Conservation (phyloP, 1,284 basidiomycete species). For the Dichomitus squalens region DNA sequence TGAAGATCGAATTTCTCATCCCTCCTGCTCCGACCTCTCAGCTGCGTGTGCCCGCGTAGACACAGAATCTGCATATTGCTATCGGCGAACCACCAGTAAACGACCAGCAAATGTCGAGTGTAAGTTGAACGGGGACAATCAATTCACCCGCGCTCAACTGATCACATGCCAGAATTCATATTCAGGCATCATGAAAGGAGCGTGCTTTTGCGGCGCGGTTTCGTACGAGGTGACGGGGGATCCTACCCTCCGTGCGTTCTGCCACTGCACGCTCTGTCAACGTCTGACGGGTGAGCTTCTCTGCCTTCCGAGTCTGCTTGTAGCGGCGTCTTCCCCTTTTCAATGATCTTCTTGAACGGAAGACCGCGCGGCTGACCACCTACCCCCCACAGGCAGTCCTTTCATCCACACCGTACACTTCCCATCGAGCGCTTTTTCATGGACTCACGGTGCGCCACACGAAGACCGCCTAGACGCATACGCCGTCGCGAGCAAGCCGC, state of each 20-base stretch:
- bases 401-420: conserved; percentile 66
- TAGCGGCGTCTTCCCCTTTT: neutral
- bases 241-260: conserved; percentile 59
- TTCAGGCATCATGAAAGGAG: conserved; percentile 21
- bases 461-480: conserved; percentile 45
- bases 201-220: conserved; percentile 56
- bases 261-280: conserved; percentile 68
- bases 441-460: conserved; percentile 47
- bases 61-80: too few relatives aligned
- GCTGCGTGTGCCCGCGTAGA: too few relatives aligned
- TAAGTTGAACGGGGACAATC: too few relatives aligned
- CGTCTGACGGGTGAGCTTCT: conserved; percentile 48
- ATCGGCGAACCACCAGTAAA: too few relatives aligned
- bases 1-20: neutral
- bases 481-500: conserved; percentile 47
- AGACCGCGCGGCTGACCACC: neutral
- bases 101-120: too few relatives aligned
- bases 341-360: too few relatives aligned
- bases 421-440: conserved; percentile 47
- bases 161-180: neutral
- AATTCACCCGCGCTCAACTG: too few relatives aligned
- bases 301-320: too few relatives aligned
- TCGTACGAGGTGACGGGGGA: conserved; percentile 47
- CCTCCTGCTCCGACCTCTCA: neutral
- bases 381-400: conserved; percentile 46